These are phyloP conservation scores for Teratosphaeria destructans DNA, from an alignment of 2,329 filamentous ascomycete species.

Conservation along the genomic window DNA sequence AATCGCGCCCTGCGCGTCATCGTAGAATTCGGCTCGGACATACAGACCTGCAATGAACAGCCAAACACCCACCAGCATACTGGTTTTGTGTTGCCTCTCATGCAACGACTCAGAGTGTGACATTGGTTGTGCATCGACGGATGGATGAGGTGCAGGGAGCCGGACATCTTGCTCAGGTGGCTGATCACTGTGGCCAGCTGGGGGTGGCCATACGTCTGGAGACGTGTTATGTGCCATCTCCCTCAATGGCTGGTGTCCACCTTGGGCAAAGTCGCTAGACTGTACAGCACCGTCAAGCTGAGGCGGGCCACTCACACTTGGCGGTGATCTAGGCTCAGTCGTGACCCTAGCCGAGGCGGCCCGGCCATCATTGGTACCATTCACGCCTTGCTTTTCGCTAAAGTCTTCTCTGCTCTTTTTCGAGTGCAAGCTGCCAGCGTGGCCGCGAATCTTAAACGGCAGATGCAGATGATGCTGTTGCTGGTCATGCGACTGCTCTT, in stretches of 20 bases:
- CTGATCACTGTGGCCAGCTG: slow-evolving; percentile 30
- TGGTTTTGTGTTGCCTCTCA: slow-evolving; percentile 45
- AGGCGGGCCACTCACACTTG: not conserved
- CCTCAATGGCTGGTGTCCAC: slow-evolving; percentile 8
- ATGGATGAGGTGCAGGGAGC: slow-evolving; percentile 31
- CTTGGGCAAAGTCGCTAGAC: not conserved
- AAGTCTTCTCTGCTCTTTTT: slow-evolving; percentile 7
- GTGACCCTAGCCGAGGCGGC: not conserved
- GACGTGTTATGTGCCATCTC: slow-evolving; percentile 30
- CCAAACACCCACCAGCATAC: slow-evolving; percentile 69
- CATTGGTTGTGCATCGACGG: slow-evolving; percentile 25
- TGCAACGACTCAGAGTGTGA: slow-evolving; percentile 42
- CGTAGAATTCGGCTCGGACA: slow-evolving; percentile 64
- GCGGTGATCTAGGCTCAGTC: not conserved
- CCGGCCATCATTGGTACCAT: not conserved
- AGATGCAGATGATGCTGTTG: slow-evolving; percentile 24
- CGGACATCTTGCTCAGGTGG: slow-evolving; percentile 35
- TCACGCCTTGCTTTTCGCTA: slow-evolving; percentile 3
- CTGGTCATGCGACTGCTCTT: slow-evolving; percentile 28
- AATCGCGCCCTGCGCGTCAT: slow-evolving; percentile 70
- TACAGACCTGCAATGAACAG: slow-evolving; percentile 84
- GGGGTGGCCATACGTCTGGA: slow-evolving; percentile 23
- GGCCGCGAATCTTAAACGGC: slow-evolving; percentile 17
- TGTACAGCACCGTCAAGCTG: not conserved
- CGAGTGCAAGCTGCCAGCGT: slow-evolving; percentile 8